These are phyloP conservation scores for Kregervanrija delftensis DNA, from an alignment of 805 yeast genomes.

Conservation along the genomic window DNA sequence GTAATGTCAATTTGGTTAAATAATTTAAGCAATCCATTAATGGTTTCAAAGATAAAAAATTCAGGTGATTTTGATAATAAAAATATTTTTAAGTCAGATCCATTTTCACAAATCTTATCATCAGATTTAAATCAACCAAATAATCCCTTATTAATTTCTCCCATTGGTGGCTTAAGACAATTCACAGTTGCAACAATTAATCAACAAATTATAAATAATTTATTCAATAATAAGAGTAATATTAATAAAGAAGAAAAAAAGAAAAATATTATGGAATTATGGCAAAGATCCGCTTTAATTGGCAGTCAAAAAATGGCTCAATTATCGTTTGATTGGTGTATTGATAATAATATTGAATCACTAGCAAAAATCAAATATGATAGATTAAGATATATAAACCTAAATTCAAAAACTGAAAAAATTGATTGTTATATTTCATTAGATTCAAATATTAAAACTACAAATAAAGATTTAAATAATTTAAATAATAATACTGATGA, in stretches of 20 bases:
- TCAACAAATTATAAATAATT: slow-evolving; percentile 12
- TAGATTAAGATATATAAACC: slow-evolving; percentile 22
- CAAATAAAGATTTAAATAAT: slow-evolving; percentile 1
- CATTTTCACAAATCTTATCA: slow-evolving; percentile 13
- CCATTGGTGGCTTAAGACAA: slow-evolving; percentile 37
- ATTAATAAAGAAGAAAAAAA: slow-evolving; percentile 10
- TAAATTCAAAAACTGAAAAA: slow-evolving; percentile 9
- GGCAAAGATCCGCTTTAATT: slow-evolving; percentile 16
- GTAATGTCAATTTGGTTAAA: slow-evolving; percentile 25
- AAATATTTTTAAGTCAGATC: slow-evolving; percentile 8
- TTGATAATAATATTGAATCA: slow-evolving; percentile 24
- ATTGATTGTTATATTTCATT: slow-evolving; percentile 27
- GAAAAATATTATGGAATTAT: slow-evolving; percentile 10
- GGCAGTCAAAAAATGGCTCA: slow-evolving; percentile 28
- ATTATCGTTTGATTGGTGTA: slow-evolving; percentile 26
- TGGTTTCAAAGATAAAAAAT: slow-evolving; percentile 10
- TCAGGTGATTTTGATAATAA: background rate
- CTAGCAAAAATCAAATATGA: slow-evolving; percentile 20
- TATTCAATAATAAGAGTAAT: slow-evolving; percentile 10
- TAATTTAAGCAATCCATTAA: slow-evolving; percentile 18
- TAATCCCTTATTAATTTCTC: slow-evolving; percentile 29
- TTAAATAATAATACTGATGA: slow-evolving; percentile 9
- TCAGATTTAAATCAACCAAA: background rate
- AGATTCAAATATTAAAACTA: slow-evolving; percentile 21
- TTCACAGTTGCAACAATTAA: slow-evolving; percentile 26